Conservation (phyloP, 2,329 filamentous ascomycete genomes). For the Biscogniauxia sp. region DNA sequence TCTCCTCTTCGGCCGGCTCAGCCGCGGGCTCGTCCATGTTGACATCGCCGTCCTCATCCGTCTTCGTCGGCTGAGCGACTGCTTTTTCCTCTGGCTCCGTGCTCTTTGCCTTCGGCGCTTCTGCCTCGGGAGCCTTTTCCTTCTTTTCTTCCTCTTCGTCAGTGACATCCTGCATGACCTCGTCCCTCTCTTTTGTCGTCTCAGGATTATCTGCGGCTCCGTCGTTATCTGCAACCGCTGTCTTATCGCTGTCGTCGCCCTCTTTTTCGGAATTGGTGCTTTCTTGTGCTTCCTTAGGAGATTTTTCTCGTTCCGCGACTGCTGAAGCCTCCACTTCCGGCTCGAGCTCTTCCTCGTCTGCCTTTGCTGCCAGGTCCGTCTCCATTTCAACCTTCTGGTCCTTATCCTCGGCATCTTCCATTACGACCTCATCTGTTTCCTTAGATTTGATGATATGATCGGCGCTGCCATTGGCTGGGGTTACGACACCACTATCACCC, state of each 20-base stretch:
- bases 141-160: slow-evolving; percentile 11
- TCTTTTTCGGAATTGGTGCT: slow-evolving; percentile 36
- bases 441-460: slow-evolving; percentile 36
- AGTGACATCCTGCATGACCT: slow-evolving; percentile 28
- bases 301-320: slow-evolving; percentile 24
- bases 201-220: slow-evolving; percentile 14
- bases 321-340: slow-evolving; percentile 17
- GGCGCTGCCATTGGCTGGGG: slow-evolving; percentile 36
- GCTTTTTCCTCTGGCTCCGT: slow-evolving; percentile 22
- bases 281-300: slow-evolving; percentile 20
- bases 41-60: slow-evolving; percentile 50
- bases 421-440: slow-evolving; percentile 41
- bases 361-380: slow-evolving; percentile 34
- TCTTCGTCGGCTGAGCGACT: slow-evolving; percentile 28
- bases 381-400: slow-evolving; percentile 17
- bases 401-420: slow-evolving; percentile 30
- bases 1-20: slow-evolving; percentile 40
- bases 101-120: slow-evolving; percentile 21
- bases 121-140: slow-evolving; percentile 15
- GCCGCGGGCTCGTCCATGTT: slow-evolving; percentile 45
- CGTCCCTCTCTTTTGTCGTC: slow-evolving; percentile 21
- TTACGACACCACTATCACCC: slow-evolving; percentile 39
- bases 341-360: slow-evolving; percentile 21
- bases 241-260: slow-evolving; percentile 13
- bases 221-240: slow-evolving; percentile 7